phyloP scores from a whole-genome alignment of 257 asterid species.

The Forsythia viridissima region DNA sequence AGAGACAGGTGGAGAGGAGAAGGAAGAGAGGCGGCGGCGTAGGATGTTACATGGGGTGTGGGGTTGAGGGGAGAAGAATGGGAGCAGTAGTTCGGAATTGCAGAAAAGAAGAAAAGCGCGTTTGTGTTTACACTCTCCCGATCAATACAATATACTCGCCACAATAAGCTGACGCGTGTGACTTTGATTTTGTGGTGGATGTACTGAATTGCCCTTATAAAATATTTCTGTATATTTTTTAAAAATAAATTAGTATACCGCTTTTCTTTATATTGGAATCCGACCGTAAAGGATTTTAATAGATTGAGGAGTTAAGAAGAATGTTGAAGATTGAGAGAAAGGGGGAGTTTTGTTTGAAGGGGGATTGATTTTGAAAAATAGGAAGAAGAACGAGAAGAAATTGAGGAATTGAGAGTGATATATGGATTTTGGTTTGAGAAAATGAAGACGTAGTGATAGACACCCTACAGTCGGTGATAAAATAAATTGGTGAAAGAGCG shows the following conservation, averaged over 20 bases:
- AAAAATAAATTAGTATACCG: no score
- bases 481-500: neutral
- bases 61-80: neutral
- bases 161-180: conserved; percentile 18
- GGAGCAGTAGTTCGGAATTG: conserved; percentile 27
- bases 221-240: neutral
- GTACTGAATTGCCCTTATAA: conserved; percentile 15
- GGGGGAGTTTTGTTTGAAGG: no score
- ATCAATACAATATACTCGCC: conserved; percentile 7
- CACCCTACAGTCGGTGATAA: no score
- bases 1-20: conserved; percentile 3
- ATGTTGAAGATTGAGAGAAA: no score
- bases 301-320: no score
- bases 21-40: conserved; percentile 13
- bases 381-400: no score
- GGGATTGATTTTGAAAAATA: no score
- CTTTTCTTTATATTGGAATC: no score
- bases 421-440: no score
- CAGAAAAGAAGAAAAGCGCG: conserved; percentile 25
- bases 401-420: no score
- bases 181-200: neutral
- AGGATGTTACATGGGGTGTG: conserved; percentile 2
- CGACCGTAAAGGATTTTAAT: no score
- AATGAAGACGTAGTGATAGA: no score
- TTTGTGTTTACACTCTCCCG: conserved; percentile 16